phyloP scores from a whole-genome alignment of 2,329 filamentous ascomycete genomes.

The Scedosporium boydii region DNA sequence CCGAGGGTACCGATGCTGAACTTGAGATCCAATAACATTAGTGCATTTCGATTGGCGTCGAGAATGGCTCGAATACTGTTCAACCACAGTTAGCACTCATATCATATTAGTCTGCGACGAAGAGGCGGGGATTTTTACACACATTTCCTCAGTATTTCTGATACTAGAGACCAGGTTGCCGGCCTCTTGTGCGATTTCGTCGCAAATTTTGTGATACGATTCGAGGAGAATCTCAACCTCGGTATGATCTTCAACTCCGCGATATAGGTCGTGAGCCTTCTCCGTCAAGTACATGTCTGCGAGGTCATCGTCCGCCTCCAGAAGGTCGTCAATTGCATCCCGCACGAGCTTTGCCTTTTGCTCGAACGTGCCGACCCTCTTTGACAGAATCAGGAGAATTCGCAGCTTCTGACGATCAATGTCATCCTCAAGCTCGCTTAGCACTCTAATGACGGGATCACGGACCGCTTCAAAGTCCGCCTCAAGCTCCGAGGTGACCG shows the following conservation, averaged over 20 bases:
- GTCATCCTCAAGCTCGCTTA: slow-evolving; percentile 88
- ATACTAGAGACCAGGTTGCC: slow-evolving; percentile 91
- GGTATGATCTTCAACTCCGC: slow-evolving; percentile 79
- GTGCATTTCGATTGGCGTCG: slow-evolving; percentile 93
- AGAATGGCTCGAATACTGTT: slow-evolving; percentile 85
- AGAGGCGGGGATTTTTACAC: slow-evolving; percentile 24
- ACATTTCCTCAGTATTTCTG: slow-evolving; percentile 98
- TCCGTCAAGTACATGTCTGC: slow-evolving; percentile 93
- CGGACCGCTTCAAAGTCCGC: slow-evolving; percentile 90
- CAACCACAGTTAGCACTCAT: slow-evolving; percentile 14
- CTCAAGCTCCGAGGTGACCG: slow-evolving; percentile 83
- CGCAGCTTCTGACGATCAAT: slow-evolving; percentile 92
- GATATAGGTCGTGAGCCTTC: slow-evolving; percentile 62
- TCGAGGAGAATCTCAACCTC: slow-evolving; percentile 96
- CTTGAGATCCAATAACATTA: slow-evolving; percentile 95
- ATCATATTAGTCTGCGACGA: not conserved
- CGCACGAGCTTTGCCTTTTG: slow-evolving; percentile 91
- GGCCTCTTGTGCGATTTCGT: slow-evolving; percentile 94
- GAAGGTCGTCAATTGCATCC: slow-evolving; percentile 87
- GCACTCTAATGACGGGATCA: slow-evolving; percentile 80
- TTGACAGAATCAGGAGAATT: slow-evolving; percentile 84
- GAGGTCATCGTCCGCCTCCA: slow-evolving; percentile 93
- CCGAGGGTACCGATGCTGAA: slow-evolving; percentile 92
- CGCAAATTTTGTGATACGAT: slow-evolving; percentile 94
- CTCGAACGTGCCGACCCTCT: slow-evolving; percentile 93